Evolutionary conservation across 345 rosid species (phyloP).

Genomic region (Eucalyptus urophylla): DNA sequence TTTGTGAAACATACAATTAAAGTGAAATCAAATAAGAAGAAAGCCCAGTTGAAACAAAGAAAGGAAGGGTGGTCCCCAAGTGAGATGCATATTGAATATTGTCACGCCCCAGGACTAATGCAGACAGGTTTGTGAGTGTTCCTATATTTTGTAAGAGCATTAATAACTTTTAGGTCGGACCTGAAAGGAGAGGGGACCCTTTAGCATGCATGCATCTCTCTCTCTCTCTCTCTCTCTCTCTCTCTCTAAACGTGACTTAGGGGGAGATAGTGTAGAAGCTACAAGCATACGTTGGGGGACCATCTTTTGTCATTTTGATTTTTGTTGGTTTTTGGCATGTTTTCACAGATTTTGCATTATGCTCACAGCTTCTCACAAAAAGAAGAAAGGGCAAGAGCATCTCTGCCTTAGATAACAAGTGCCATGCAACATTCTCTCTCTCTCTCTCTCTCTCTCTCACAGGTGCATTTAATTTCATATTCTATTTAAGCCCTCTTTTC

Average conservation of each 20-base stretch:
- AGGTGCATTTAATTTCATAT: neutral
- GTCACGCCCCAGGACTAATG: conserved; percentile 13
- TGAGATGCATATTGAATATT: conserved; percentile 11
- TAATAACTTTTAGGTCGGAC: neutral
- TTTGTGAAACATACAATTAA: neutral
- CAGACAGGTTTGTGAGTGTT: conserved; percentile 4
- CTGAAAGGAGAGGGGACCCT: neutral
- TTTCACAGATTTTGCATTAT: neutral
- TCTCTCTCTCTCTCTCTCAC: neutral
- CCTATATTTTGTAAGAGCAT: neutral
- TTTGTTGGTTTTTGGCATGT: neutral
- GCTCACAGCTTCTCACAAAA: neutral
- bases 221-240: neutral
- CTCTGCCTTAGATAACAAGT: neutral
- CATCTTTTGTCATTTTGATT: neutral
- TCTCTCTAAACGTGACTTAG: neutral
- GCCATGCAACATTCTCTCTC: neutral
- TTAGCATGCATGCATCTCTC: neutral
- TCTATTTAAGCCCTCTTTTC: neutral
- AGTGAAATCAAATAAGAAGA: neutral
- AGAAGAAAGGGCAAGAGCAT: neutral
- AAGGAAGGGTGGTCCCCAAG: conserved; percentile 14
- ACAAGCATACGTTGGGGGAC: neutral
- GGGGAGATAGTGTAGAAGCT: neutral
- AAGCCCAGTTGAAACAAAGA: neutral